Conservation (phyloP, 805 yeast species). For the Pichia insulana region DNA sequence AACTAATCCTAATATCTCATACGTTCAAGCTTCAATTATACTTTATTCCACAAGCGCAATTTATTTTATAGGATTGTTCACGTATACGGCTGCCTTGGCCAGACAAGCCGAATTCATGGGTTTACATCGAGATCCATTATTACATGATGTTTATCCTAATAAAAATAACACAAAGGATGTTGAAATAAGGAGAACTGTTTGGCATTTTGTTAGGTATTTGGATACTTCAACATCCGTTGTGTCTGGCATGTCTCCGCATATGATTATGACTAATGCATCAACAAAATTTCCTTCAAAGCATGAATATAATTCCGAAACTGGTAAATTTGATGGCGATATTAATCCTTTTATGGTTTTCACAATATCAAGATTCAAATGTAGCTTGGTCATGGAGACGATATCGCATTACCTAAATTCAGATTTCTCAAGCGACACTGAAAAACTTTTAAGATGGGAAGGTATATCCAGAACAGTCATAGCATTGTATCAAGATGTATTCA, state of each 20-base stretch:
- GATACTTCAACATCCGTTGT: conserved; percentile 13
- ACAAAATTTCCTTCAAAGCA: conserved; percentile 11
- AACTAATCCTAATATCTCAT: conserved; percentile 9
- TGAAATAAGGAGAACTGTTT: conserved; percentile 9
- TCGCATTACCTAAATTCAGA: conserved; percentile 13
- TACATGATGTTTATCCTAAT: conserved; percentile 9
- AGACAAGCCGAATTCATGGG: conserved; percentile 15
- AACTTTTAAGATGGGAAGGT: conserved; percentile 7
- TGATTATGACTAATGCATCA: conserved; percentile 14
- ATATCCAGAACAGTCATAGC: conserved; percentile 8
- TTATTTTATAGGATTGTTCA: conserved; percentile 10
- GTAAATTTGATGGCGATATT: conserved; percentile 11
- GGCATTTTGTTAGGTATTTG: conserved; percentile 12
- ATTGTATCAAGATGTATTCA: conserved; percentile 9
- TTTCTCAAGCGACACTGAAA: conserved; percentile 7
- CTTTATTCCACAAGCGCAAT: conserved; percentile 9
- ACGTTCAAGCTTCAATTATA: conserved; percentile 10
- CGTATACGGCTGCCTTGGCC: conserved; percentile 11
- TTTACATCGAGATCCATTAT: conserved; percentile 12
- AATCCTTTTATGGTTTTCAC: conserved; percentile 12
- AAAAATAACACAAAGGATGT: conserved; percentile 7
- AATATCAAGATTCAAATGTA: conserved; percentile 12
- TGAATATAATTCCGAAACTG: conserved; percentile 9
- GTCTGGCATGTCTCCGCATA: conserved; percentile 15
- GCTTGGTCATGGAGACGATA: conserved; percentile 13